phyloP scores from a whole-genome alignment of 352 stramenopile species.

The Phytopythium aichiense region DNA sequence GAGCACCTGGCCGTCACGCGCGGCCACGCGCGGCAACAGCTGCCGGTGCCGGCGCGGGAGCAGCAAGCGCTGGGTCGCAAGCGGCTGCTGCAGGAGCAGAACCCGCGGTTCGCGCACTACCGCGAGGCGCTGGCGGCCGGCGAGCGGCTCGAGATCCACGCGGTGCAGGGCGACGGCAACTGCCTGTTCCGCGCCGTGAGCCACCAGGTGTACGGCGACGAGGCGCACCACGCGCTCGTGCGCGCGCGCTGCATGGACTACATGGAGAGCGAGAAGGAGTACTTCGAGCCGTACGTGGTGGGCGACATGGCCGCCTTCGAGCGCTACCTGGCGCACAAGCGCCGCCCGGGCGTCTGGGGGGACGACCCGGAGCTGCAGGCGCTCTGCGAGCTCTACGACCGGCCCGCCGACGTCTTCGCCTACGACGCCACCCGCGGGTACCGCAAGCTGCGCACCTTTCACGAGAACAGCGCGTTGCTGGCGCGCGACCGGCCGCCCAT shows the following conservation, averaged over 20 bases:
- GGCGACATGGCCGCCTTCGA: slow-evolving; percentile 87
- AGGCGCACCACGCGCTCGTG: slow-evolving; percentile 88
- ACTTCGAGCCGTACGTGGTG: slow-evolving; percentile 91
- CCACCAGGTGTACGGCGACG: slow-evolving; percentile 95
- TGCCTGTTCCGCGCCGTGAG: slow-evolving; percentile 96
- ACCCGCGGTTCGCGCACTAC: slow-evolving; percentile 77
- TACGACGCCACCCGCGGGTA: slow-evolving; percentile 74
- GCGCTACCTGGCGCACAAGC: slow-evolving; percentile 90
- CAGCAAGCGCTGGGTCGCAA: slow-evolving; percentile 30
- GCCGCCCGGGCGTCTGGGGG: slow-evolving; percentile 89
- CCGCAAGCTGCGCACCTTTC: slow-evolving; percentile 84
- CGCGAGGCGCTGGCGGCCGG: slow-evolving; percentile 35
- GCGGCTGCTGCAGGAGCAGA: slow-evolving; percentile 65
- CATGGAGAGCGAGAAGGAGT: slow-evolving; percentile 92
- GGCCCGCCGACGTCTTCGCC: slow-evolving; percentile 87
- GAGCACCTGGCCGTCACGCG: slow-evolving; percentile 48
- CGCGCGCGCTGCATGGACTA: slow-evolving; percentile 92
- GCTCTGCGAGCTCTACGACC: slow-evolving; percentile 93
- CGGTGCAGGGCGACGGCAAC: slow-evolving; percentile 95
- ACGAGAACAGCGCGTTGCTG: slow-evolving; percentile 60
- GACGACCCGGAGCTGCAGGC: slow-evolving; percentile 96
- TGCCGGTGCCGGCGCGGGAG: slow-evolving; percentile 47
- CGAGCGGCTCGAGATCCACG: slow-evolving; percentile 42
- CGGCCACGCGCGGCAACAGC: slow-evolving; percentile 14
- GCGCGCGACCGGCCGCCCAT: slow-evolving; percentile 62